Base-by-base conservation (phyloP, 2,329 filamentous ascomycete genomes). In the Colletotrichum euphorbiae region DNA sequence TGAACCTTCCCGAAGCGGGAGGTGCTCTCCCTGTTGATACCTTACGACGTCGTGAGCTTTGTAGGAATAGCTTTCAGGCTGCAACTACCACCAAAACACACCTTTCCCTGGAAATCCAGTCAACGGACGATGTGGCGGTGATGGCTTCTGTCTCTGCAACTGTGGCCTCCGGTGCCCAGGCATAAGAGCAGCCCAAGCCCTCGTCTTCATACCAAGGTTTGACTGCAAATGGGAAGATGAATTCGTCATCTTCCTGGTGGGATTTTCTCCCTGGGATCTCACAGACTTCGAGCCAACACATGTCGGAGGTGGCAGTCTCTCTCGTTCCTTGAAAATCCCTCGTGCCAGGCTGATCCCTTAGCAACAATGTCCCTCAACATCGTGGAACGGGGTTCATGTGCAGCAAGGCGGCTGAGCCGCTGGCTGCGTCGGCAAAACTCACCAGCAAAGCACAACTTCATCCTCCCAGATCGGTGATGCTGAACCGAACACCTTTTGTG, bases 151-250 rank as follows among this genome's bases (percentile, higher is more conserved):
- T 43, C 38, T 13, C 21, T 12, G 8, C 19, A 42, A 42, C 24
- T 36, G 3, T 33, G 31, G n/a, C 13, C 21, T 19, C 43, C 17
- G 17, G 33, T 13, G 56, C 42, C 13, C 56, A 48, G 42, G 43
- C 43, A 59, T 59, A 59, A 59, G 56, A 59, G 19, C 42, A 48
- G 48, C 19, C 17, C 13, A 42, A 11, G 56, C 56, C 56, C 56
- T 6, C 43, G 21, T n/a, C 17, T 42, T 38, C 42, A 38, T 48
- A 17, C 52, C 52, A 56, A 13, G 15, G 43, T 40, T 15, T 56
- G n/a, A 43, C 31, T 42, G 52, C 36, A 15, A 56, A 42, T 6
- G 24, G 42, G 36, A 56, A n/a, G 52, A 28, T 17, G 36, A 33
- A 24, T 56, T 56, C 52, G 21, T 19, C 24, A 13, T 19, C 42